Conservation (phyloP, 768 basidiomycete species). For the Tephrocybe sp. region DNA sequence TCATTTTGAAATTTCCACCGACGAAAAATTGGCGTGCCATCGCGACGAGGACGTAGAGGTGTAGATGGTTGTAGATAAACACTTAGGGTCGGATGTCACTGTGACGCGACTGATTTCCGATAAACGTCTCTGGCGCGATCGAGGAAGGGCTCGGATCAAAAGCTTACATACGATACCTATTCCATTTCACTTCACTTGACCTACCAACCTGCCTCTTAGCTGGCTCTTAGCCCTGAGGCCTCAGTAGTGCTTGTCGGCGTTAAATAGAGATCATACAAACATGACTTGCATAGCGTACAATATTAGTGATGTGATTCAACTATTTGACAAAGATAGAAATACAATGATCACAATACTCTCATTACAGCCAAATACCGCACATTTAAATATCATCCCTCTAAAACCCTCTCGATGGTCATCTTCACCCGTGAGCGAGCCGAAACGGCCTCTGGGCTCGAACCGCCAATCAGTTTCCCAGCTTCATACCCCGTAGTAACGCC, state of each 20-base stretch:
- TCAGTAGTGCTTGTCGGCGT: too few relatives aligned
- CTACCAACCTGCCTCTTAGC: too few relatives aligned
- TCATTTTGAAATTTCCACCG: slow-evolving; percentile 99
- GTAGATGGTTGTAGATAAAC: slow-evolving; percentile 7
- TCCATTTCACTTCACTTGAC: too few relatives aligned
- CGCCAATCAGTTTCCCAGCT: slow-evolving; percentile 51
- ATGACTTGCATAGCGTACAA: neutral
- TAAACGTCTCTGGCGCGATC: too few relatives aligned
- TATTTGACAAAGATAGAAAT: neutral
- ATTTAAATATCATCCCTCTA: neutral
- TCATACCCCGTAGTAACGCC: slow-evolving; percentile 56
- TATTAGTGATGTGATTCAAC: neutral
- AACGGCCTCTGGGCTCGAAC: slow-evolving; percentile 54
- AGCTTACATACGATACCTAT: too few relatives aligned
- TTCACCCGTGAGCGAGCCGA: slow-evolving; percentile 63
- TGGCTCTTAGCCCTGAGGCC: too few relatives aligned
- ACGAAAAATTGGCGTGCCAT: slow-evolving; percentile 91
- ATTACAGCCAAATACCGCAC: neutral
- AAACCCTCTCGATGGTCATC: slow-evolving; percentile 63
- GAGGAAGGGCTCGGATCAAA: too few relatives aligned
- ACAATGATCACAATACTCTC: too few relatives aligned
- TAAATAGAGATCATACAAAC: too few relatives aligned
- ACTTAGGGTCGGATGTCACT: neutral
- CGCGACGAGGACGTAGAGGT: slow-evolving; percentile 11
- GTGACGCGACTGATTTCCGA: too few relatives aligned